phyloP scores from a whole-genome alignment of 331 rosid genomes.

The Erythrophleum ivorense region DNA sequence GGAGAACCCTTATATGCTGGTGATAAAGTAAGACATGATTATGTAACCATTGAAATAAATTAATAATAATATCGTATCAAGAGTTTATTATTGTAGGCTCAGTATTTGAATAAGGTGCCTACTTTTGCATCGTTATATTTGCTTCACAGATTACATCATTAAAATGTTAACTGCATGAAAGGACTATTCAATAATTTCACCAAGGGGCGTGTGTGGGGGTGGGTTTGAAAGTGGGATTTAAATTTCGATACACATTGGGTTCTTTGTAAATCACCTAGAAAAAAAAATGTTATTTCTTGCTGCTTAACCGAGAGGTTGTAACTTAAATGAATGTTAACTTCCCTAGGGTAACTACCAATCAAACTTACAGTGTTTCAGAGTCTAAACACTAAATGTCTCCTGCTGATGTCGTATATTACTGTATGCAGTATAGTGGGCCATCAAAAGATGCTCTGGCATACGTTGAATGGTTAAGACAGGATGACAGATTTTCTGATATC shows the following conservation, averaged over 20 bases:
- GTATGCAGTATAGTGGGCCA: constrained; percentile 90
- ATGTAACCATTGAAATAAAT: background rate
- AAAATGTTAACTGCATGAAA: background rate
- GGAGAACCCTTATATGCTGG: background rate
- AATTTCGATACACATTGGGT: background rate
- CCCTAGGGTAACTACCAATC: background rate
- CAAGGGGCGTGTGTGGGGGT: no score
- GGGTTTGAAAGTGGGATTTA: background rate
- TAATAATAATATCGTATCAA: no score
- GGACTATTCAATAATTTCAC: no score
- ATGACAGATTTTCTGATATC: constrained; percentile 71
- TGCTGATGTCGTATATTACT: constrained; percentile 44
- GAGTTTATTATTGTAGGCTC: no score
- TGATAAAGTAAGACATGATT: background rate
- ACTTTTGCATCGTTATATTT: no score
- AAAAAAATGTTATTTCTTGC: background rate
- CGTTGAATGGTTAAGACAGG: constrained; percentile 83
- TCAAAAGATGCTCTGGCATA: constrained; percentile 76
- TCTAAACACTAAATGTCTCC: constrained; percentile 32
- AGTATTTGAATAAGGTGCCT: no score
- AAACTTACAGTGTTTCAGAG: constrained; percentile 1
- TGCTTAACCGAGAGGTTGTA: background rate
- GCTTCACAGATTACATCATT: no score
- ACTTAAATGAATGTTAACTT: background rate
- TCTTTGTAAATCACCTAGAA: background rate